Evolutionary conservation across 2,329 filamentous ascomycete species (phyloP).

Genomic region (Sporothrix humicola): DNA sequence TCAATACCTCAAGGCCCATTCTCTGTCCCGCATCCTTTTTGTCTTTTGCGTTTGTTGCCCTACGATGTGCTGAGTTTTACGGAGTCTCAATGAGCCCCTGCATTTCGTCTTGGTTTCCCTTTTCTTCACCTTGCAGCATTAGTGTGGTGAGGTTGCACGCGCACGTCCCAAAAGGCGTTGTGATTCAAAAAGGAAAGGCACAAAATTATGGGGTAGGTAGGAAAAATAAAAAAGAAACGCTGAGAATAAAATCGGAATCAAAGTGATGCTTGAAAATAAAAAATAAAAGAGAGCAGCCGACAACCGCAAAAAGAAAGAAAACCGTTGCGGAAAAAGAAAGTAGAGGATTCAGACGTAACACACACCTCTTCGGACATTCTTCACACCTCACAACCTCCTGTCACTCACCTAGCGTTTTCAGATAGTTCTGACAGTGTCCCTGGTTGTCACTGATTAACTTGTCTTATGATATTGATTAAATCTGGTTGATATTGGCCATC

Average conservation of each 20-base stretch:
- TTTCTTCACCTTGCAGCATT: slow-evolving; percentile 19
- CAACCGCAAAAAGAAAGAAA: not conserved
- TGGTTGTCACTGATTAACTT: not conserved
- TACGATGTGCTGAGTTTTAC: not conserved
- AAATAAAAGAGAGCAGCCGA: not conserved
- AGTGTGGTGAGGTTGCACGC: slow-evolving; percentile 5
- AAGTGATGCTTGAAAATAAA: not conserved
- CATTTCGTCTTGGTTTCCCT: slow-evolving; percentile 1
- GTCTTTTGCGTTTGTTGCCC: not conserved
- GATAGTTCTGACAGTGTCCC: not conserved
- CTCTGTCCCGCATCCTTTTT: not conserved
- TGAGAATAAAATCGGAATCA: not conserved
- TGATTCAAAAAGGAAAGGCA: slow-evolving; percentile 3
- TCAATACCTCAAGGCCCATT: not conserved
- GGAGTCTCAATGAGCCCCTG: no score
- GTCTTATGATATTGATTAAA: no score
- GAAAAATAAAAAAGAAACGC: not conserved
- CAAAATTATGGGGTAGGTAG: not conserved
- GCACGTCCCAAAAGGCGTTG: slow-evolving; percentile 4
- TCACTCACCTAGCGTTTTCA: not conserved
- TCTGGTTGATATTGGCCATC: no score
- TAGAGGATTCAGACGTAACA: slow-evolving; percentile 11
- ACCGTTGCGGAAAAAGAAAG: slow-evolving; percentile 7
- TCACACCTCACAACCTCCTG: not conserved
- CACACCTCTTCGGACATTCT: not conserved